phyloP scores from a whole-genome alignment of 148 eudicot genomes.

The Chenopodium formosanum region DNA sequence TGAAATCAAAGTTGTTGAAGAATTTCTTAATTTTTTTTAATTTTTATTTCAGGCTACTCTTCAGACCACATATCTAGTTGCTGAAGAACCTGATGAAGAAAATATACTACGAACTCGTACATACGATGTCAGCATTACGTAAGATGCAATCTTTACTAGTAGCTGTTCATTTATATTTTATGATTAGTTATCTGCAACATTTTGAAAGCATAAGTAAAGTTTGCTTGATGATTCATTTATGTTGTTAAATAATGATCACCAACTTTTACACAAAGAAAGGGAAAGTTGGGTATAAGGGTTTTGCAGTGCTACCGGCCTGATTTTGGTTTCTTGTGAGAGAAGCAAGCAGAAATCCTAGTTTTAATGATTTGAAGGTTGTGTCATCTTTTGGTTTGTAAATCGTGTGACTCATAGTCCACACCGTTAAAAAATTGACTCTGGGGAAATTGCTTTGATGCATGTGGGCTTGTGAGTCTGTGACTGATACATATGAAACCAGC shows the following conservation, averaged over 20 bases:
- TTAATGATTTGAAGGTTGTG: not conserved
- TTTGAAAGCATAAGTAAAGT: not conserved
- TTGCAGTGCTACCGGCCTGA: not conserved
- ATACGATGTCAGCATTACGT: slow-evolving; percentile 99
- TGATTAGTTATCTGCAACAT: not conserved
- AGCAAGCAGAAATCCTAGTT: not conserved
- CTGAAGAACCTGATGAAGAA: slow-evolving; percentile 97
- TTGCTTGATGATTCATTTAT: not conserved
- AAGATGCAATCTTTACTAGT: slow-evolving; percentile 21
- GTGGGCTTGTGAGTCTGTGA: too few species aligned
- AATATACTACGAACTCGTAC: slow-evolving; percentile 91
- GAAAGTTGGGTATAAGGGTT: not conserved
- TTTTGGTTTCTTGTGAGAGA: slow-evolving; percentile 4
- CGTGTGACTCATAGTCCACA: not conserved
- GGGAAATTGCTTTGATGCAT: not conserved
- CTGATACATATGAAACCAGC: not conserved
- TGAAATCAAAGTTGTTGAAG: not conserved
- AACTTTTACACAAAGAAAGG: not conserved
- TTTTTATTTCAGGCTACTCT: slow-evolving; percentile 69
- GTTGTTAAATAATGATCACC: not conserved
- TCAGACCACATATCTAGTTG: slow-evolving; percentile 73
- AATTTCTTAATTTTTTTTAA: not conserved
- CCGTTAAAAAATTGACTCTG: not conserved
- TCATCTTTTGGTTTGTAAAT: not conserved
- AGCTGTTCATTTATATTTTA: not conserved